Evolutionary conservation across 2,329 filamentous ascomycete species (phyloP).

Genomic region (Pseudogymnoascus destructans): DNA sequence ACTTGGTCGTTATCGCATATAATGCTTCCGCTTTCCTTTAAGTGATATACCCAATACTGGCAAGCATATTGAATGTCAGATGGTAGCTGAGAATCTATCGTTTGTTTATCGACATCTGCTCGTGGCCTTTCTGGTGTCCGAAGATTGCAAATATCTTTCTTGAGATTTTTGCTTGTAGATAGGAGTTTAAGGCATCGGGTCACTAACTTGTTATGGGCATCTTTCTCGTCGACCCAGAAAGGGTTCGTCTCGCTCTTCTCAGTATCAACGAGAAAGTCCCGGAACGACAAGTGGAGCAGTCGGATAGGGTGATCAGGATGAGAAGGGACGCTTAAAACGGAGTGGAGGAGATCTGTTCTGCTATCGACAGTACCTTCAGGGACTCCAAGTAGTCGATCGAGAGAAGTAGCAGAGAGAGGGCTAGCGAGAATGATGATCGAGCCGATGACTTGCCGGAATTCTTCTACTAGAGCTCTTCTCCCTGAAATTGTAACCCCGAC

Average conservation of each 20-base stretch:
- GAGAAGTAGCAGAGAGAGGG: conserved; percentile 16
- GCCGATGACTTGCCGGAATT: conserved; percentile 12
- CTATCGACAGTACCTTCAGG: conserved; percentile 12
- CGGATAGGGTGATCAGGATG: conserved; percentile 16
- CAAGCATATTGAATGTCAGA: conserved; percentile 18
- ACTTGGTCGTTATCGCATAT: neutral
- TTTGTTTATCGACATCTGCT: conserved; percentile 10
- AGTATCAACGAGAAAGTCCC: conserved; percentile 21
- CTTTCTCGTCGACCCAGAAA: conserved; percentile 24
- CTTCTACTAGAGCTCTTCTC: conserved; percentile 7
- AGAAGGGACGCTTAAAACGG: conserved; percentile 18
- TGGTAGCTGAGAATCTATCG: conserved; percentile 15
- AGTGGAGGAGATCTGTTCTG: conserved; percentile 17
- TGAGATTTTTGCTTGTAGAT: conserved; percentile 19
- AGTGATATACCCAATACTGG: conserved; percentile 20
- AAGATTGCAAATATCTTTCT: conserved; percentile 24
- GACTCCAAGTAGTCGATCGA: conserved; percentile 17
- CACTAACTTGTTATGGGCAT: conserved; percentile 21
- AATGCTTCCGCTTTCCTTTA: conserved; percentile 10
- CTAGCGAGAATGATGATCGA: conserved; percentile 13
- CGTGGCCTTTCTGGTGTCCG: conserved; percentile 16
- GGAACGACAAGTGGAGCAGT: conserved; percentile 22
- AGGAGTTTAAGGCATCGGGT: conserved; percentile 24
- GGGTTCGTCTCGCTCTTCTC: conserved; percentile 2
- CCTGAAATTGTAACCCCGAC: conserved; percentile 7